A percentile compares a stretch with the other conserved stretches of the same genome.
These are phyloP conservation scores for Coemansia sp. DNA, from an alignment of 192 early-diverging fungal species.

Conservation along the genomic window DNA sequence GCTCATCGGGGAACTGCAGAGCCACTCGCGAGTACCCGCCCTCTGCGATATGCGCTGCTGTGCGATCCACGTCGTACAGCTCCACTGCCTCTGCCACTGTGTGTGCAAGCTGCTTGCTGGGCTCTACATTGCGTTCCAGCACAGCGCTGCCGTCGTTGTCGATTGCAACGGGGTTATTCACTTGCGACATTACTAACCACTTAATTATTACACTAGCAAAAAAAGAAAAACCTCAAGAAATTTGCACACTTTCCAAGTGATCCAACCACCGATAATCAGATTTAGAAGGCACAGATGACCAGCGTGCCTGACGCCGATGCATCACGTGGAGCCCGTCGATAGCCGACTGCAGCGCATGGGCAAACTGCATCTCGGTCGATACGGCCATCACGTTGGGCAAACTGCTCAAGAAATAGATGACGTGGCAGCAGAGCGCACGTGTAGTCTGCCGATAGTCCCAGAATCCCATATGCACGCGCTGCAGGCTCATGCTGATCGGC, in stretches of 20 bases:
- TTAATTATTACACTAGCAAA: background rate
- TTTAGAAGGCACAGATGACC: background rate
- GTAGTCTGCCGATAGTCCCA: conserved; percentile 22
- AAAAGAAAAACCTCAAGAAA: background rate
- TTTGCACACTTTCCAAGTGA: background rate
- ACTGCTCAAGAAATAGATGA: background rate
- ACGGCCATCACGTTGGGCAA: conserved; percentile 4
- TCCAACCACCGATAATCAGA: conserved; percentile 6
- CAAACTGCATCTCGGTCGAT: conserved; percentile 6
- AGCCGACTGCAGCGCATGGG: conserved; percentile 1
- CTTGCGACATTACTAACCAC: background rate
- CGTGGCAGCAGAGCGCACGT: conserved; percentile 12
- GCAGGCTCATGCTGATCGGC: conserved; percentile 12
- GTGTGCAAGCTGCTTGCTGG: conserved; percentile 20
- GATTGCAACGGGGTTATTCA: conserved; percentile 8
- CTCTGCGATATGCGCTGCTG: conserved; percentile 53
- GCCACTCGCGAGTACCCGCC: conserved; percentile 60
- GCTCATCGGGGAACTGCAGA: conserved; percentile 94
- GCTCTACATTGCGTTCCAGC: conserved; percentile 56
- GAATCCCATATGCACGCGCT: conserved; percentile 19
- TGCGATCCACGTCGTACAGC: conserved; percentile 68
- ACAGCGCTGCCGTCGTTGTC: conserved; percentile 69
- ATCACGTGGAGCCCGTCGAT: conserved; percentile 10
- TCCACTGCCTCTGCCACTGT: conserved; percentile 40
- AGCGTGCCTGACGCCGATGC: conserved; percentile 11